Percentiles rank a stretch among this genome's conserved stretches.
Evolutionary conservation across 495 filamentous ascomycete genomes (phyloP).

Genomic region (Opeltia flavorubescens): DNA sequence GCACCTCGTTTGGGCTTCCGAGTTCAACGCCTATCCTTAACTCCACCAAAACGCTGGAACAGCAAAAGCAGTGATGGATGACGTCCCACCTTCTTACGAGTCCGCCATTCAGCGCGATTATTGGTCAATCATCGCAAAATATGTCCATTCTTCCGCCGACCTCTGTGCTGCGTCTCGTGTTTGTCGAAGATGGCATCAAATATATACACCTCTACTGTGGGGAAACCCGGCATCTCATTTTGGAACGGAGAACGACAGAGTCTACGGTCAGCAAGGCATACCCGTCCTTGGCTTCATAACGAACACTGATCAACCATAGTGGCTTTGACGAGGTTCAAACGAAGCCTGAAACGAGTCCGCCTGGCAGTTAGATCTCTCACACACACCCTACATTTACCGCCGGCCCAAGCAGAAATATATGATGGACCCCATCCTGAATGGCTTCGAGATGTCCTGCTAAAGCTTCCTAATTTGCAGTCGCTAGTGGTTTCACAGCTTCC

Average conservation of each 20-base stretch:
- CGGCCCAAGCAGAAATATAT: slow-evolving; percentile 51
- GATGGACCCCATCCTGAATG: slow-evolving; percentile 46
- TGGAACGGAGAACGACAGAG: slow-evolving; percentile 45
- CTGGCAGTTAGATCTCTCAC: slow-evolving; percentile 39
- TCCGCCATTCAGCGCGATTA: slow-evolving; percentile 42
- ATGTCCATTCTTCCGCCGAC: slow-evolving; percentile 39
- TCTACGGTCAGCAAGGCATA: slow-evolving; percentile 33
- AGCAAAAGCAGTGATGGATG: slow-evolving; percentile 28
- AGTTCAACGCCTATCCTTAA: neutral
- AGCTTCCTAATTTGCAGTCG: slow-evolving; percentile 44
- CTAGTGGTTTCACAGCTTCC: slow-evolving; percentile 46
- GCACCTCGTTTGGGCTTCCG: too few relatives aligned
- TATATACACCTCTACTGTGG: slow-evolving; percentile 51
- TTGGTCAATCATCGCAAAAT: slow-evolving; percentile 48
- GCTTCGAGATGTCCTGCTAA: slow-evolving; percentile 47
- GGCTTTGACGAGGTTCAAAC: slow-evolving; percentile 47
- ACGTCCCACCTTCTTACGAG: slow-evolving; percentile 45
- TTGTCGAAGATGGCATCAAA: slow-evolving; percentile 41
- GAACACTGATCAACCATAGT: slow-evolving; percentile 23
- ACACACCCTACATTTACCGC: slow-evolving; percentile 54
- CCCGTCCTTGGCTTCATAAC: neutral
- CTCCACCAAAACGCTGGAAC: neutral
- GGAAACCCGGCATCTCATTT: slow-evolving; percentile 53
- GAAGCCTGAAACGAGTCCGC: slow-evolving; percentile 41
- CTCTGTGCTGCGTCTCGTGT: slow-evolving; percentile 45